phyloP scores from a whole-genome alignment of 2,329 filamentous ascomycete species.

The Pyricularia sp. region DNA sequence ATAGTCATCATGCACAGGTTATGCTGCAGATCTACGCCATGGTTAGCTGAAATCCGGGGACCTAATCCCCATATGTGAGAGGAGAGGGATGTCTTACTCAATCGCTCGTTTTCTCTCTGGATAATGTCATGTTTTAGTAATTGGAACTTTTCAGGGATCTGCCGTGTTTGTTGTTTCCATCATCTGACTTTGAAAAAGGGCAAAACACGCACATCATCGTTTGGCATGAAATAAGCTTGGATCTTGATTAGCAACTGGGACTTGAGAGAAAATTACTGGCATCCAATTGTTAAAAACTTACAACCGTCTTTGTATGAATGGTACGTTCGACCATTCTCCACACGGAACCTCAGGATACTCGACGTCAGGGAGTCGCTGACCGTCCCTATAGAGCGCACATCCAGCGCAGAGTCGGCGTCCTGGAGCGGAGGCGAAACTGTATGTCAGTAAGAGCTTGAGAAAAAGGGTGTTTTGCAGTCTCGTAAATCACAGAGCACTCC shows the following conservation, averaged over 20 bases:
- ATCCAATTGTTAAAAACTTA: slow-evolving; percentile 3
- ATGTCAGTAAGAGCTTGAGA: not conserved
- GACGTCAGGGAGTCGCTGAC: slow-evolving; percentile 16
- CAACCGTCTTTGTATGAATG: slow-evolving; percentile 25
- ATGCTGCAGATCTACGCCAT: slow-evolving; percentile 10
- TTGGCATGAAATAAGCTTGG: slow-evolving; percentile 24
- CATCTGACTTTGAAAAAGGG: not conserved
- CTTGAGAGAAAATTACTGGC: not conserved
- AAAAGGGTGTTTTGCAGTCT: not conserved
- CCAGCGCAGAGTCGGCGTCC: slow-evolving; percentile 1
- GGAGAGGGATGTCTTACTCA: not conserved
- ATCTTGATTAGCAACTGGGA: not conserved
- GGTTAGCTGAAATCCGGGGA: not conserved
- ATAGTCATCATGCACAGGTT: slow-evolving; percentile 9
- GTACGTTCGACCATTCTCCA: slow-evolving; percentile 27
- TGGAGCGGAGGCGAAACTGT: not conserved
- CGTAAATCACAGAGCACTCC: not conserved
- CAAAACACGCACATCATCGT: slow-evolving; percentile 20
- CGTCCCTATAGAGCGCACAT: not conserved
- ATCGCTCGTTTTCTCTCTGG: slow-evolving; percentile 7
- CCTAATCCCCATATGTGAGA: not conserved
- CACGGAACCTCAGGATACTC: slow-evolving; percentile 17
- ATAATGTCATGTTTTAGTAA: slow-evolving; percentile 5
- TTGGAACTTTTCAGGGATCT: not conserved
- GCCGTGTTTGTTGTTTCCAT: not conserved